A percentile compares a stretch with the other conserved stretches of the same genome.
Conservation (phyloP, 164 flowering plant genomes). For the Euptelea pleiosperma region DNA sequence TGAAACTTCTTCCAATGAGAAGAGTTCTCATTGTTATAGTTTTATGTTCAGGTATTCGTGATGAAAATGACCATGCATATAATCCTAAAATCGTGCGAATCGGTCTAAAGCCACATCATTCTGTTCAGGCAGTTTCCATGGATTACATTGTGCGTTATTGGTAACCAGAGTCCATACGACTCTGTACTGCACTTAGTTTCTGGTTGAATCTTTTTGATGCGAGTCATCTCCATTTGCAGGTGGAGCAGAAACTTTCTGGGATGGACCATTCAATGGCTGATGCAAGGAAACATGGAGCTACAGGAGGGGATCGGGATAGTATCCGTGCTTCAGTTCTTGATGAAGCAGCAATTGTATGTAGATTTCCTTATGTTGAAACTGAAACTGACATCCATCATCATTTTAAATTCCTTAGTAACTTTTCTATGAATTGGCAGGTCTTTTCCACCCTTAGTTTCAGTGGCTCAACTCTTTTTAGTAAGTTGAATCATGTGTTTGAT, state of each 20-base stretch:
- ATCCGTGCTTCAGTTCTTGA: constrained; percentile 76
- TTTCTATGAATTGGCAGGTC: constrained; percentile 51
- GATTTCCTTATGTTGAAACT: constrained; percentile 5
- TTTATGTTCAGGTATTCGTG: constrained; percentile 65
- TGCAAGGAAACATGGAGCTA: constrained; percentile 54
- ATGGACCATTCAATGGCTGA: constrained; percentile 40
- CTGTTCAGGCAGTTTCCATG: constrained; percentile 81
- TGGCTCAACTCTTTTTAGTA: constrained; percentile 70
- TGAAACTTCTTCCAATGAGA: not conserved
- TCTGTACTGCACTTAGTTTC: not conserved
- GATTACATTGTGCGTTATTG: constrained; percentile 74
- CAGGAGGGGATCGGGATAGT: constrained; percentile 57
- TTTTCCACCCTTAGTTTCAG: constrained; percentile 98
- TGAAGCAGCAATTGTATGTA: constrained; percentile 90
- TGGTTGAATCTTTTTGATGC: constrained; percentile 5
- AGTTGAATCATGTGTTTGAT: constrained; percentile 75
- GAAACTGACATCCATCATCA: not conserved
- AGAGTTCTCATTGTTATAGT: not conserved
- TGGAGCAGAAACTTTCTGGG: constrained; percentile 64
- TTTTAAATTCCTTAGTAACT: not conserved
- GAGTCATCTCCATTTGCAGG: constrained; percentile 41
- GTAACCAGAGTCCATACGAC: not conserved
- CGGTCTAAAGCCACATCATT: constrained; percentile 93
- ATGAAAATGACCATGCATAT: constrained; percentile 76
- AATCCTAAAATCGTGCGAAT: constrained; percentile 98